Percentiles rank a stretch among this genome's conserved stretches.
Conservation (phyloP, 139 green algal genomes). For the Picochlorum sp. region DNA sequence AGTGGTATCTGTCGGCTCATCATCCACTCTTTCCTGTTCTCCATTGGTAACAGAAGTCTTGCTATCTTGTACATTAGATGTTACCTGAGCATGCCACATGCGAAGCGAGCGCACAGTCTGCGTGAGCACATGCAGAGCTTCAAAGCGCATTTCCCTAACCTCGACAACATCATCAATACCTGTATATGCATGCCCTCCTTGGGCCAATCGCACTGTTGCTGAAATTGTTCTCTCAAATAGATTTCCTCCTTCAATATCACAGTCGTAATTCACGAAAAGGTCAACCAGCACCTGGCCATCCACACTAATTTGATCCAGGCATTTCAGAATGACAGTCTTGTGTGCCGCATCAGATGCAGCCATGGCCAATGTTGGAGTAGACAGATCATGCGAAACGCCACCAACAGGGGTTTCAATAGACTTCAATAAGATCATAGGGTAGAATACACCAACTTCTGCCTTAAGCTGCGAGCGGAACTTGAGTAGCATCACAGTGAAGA, state of each 20-base stretch:
- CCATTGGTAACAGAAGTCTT: not conserved
- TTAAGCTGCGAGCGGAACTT: conserved; percentile 82
- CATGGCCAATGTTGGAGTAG: not conserved
- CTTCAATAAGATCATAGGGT: conserved; percentile 93
- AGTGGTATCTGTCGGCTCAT: too few relatives aligned
- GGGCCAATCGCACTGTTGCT: conserved; percentile 68
- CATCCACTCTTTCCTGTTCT: too few relatives aligned
- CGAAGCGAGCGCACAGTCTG: conserved; percentile 53
- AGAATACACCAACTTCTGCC: conserved; percentile 92
- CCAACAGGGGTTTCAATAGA: conserved; percentile 54
- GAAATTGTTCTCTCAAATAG: conserved; percentile 81
- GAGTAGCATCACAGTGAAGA: conserved; percentile 83
- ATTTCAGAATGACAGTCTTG: conserved; percentile 53
- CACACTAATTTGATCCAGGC: conserved; percentile 55
- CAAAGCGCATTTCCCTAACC: conserved; percentile 43
- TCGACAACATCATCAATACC: conserved; percentile 9
- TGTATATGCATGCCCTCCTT: conserved; percentile 19
- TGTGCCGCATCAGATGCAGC: conserved; percentile 30
- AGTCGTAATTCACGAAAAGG: conserved; percentile 94
- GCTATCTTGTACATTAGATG: not conserved
- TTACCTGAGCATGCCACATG: conserved; percentile 52
- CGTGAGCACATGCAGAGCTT: conserved; percentile 71
- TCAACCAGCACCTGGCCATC: conserved; percentile 75
- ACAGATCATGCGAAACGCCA: conserved; percentile 5
- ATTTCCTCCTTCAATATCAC: conserved; percentile 68